Base-by-base conservation (phyloP, 768 basidiomycete species). In the Xerocomellus chrysenteron region DNA sequence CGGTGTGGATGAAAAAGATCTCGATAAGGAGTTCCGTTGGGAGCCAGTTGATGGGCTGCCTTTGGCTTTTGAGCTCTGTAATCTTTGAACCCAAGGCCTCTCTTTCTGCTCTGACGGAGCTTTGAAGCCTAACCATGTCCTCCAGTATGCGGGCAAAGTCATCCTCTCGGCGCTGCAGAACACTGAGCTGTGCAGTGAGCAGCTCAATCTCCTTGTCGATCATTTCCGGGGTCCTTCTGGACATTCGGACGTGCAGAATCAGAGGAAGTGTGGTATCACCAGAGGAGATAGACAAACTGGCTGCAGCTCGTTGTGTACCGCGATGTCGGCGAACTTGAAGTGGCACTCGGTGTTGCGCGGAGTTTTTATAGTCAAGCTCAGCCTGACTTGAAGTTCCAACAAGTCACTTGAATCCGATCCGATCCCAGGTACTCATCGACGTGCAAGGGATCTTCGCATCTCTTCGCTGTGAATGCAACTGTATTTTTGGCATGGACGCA, bases 41-140 rank as follows among this genome's bases (percentile, higher is more conserved):
- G 45, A 83, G 75, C 76, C 78, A 80, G 57, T 80, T 76, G 53
- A 82, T 73, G 16, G 82, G 81, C 26, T 75, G 69, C 45, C 70
- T 75, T 61, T 76, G 72, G 14, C 68, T 72, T 44, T 78, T 67
- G n/a, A 83, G 68, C 24, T 68, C 66, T 53, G 47, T 59, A 39
- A 68, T 63, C 54, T 68, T 71, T 36, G 61, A 58, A 46, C 69
- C 68, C 32, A 78, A 59, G 0, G 56, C 62, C 54, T 61, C 59
- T 50, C 65, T 74, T 63, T 82, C 76, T 36, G 51, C 57, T 17
- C 59, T 62, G 13, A 76, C 64, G 4, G 74, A 72, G 41, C 68
- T 71, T 59, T 73, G 75, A 52, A 78, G 69, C 39, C 57, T 65
- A 48, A 68, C 63, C 65, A 81, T 71, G 52, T 79, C 75, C 42